A percentile compares a stretch with the other conserved stretches of the same genome.
Conservation (phyloP, 2,329 filamentous ascomycete genomes). For the Ophiostoma sp. region DNA sequence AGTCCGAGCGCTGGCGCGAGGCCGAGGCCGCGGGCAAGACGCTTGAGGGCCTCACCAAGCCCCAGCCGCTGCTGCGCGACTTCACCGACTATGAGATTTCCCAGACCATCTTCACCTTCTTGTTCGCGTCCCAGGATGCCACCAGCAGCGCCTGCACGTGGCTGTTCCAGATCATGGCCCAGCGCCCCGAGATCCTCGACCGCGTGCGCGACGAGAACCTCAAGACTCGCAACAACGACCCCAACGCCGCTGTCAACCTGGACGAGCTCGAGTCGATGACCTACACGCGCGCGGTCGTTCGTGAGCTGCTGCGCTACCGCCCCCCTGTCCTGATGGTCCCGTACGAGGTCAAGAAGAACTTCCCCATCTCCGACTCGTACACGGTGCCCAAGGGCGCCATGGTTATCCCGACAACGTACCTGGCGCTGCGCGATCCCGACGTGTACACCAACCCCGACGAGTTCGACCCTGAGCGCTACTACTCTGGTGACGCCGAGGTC, state of each 20-base stretch:
- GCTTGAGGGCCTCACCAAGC: slow-evolving; percentile 70
- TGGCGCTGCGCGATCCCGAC: slow-evolving; percentile 85
- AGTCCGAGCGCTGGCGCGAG: slow-evolving; percentile 75
- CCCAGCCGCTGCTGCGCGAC: slow-evolving; percentile 71
- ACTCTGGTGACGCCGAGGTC: slow-evolving; percentile 79
- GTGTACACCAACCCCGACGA: slow-evolving; percentile 84
- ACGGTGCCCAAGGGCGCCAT: slow-evolving; percentile 94
- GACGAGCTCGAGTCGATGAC: slow-evolving; percentile 82
- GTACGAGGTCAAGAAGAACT: slow-evolving; percentile 89
- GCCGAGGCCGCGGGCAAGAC: slow-evolving; percentile 71
- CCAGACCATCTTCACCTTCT: slow-evolving; percentile 90
- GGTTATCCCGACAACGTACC: slow-evolving; percentile 87
- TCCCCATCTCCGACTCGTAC: slow-evolving; percentile 81
- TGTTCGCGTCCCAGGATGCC: slow-evolving; percentile 96
- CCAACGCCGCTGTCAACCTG: slow-evolving; percentile 64
- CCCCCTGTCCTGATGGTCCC: slow-evolving; percentile 97
- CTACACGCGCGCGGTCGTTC: slow-evolving; percentile 88
- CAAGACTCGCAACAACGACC: slow-evolving; percentile 66
- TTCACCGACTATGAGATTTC: slow-evolving; percentile 89
- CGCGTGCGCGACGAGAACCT: slow-evolving; percentile 90
- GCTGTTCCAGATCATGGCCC: slow-evolving; percentile 90
- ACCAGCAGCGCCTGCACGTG: slow-evolving; percentile 90
- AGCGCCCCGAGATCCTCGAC: slow-evolving; percentile 86
- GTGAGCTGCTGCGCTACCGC: slow-evolving; percentile 85
- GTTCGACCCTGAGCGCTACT: slow-evolving; percentile 89